Conservation (phyloP, 108 stramenopile genomes). For the Cafeteria roenbergensis region DNA sequence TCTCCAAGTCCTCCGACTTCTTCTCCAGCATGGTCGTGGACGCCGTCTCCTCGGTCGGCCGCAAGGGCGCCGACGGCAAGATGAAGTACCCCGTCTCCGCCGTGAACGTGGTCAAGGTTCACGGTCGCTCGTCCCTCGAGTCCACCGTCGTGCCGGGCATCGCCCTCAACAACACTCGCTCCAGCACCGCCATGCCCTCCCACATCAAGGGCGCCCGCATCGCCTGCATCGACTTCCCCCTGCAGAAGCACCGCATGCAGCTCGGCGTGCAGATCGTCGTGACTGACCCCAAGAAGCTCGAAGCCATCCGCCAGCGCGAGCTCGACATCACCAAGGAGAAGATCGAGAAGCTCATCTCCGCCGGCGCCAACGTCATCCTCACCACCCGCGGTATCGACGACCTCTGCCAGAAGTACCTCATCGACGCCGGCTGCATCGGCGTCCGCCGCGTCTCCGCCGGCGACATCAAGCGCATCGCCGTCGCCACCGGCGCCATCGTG, state of each 20-base stretch:
- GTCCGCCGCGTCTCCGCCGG: slow-evolving; percentile 84
- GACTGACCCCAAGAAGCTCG: slow-evolving; percentile 66
- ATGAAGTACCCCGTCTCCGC: slow-evolving; percentile 79
- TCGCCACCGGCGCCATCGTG: slow-evolving; percentile 85
- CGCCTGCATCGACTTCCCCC: slow-evolving; percentile 92
- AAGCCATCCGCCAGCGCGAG: slow-evolving; percentile 88
- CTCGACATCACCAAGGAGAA: slow-evolving; percentile 98
- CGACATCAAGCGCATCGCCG: slow-evolving; percentile 90
- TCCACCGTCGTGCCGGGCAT: slow-evolving; percentile 81
- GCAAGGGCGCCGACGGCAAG: slow-evolving; percentile 18
- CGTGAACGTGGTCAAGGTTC: slow-evolving; percentile 96
- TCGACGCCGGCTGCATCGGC: slow-evolving; percentile 88
- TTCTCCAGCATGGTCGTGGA: slow-evolving; percentile 87
- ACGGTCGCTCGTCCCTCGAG: slow-evolving; percentile 84
- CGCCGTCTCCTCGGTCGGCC: slow-evolving; percentile 70
- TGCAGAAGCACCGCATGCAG: slow-evolving; percentile 93
- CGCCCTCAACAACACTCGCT: slow-evolving; percentile 79
- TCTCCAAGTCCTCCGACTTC: slow-evolving; percentile 79
- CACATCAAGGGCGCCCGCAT: slow-evolving; percentile 71
- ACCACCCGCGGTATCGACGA: slow-evolving; percentile 99
- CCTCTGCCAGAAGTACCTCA: slow-evolving; percentile 97
- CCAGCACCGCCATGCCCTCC: slow-evolving; percentile 92
- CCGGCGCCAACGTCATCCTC: slow-evolving; percentile 89
- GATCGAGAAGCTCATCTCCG: slow-evolving; percentile 85
- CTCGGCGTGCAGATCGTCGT: slow-evolving; percentile 90